Percentiles rank a stretch among this genome's conserved stretches.
These are phyloP conservation scores for Xerocomus minutiporus DNA, from an alignment of 1,284 basidiomycete species.

Conservation along the genomic window DNA sequence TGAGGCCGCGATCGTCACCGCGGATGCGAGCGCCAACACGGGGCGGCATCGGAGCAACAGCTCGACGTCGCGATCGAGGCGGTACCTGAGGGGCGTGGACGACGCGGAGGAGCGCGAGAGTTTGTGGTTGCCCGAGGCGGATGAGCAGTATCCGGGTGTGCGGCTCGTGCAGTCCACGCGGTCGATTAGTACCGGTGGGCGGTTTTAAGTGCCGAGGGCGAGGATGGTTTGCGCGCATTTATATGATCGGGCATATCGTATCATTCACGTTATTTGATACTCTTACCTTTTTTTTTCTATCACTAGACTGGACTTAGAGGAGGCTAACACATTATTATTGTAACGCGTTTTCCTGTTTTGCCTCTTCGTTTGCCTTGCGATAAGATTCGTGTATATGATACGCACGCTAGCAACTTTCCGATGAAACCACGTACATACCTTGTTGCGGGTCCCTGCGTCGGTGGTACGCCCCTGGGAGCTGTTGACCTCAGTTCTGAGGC, in stretches of 20 bases:
- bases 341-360: too few relatives aligned
- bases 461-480: too few relatives aligned
- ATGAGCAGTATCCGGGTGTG: slow-evolving; percentile 11
- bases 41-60: slow-evolving; percentile 21
- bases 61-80: slow-evolving; percentile 26
- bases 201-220: slow-evolving; percentile 17
- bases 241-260: neutral
- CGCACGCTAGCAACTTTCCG: neutral
- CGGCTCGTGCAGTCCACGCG: slow-evolving; percentile 21
- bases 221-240: neutral
- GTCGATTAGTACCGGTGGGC: neutral
- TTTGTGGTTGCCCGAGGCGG: slow-evolving; percentile 27
- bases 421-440: neutral
- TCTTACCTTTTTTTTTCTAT: neutral
- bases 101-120: slow-evolving; percentile 27
- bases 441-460: too few relatives aligned
- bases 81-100: slow-evolving; percentile 27
- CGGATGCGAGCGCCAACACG: neutral
- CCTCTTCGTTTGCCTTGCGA: neutral
- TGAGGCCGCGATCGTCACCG: too few relatives aligned
- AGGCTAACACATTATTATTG: neutral
- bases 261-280: neutral
- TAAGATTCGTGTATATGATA: neutral
- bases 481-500: too few relatives aligned
- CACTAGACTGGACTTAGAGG: neutral